Conservation (phyloP, 2,329 filamentous ascomycete species). For the Monosporascus sp. region DNA sequence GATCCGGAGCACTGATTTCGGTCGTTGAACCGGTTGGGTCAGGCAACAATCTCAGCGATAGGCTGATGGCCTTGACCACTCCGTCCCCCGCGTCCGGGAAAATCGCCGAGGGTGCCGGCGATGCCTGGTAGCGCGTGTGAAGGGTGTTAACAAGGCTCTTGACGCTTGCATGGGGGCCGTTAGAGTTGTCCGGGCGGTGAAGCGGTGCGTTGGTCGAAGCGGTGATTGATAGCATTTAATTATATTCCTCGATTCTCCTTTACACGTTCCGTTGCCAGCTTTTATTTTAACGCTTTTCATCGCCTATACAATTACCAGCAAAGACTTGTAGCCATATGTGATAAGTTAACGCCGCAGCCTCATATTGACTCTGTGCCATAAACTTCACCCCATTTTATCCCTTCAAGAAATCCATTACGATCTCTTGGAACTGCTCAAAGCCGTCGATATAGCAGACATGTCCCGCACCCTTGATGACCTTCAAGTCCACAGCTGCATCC, state of each 20-base stretch:
- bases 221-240: conserved; percentile 2
- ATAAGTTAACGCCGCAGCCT: neutral
- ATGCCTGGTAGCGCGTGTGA: conserved; percentile 14
- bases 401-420: conserved; percentile 20
- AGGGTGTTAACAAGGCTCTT: conserved; percentile 8
- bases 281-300: no score
- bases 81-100: conserved; percentile 15
- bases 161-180: conserved; percentile 9
- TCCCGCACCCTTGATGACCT: conserved; percentile 30
- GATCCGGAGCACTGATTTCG: no score
- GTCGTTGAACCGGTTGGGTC: no score
- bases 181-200: conserved; percentile 10
- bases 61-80: conserved; percentile 9
- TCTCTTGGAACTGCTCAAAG: conserved; percentile 24
- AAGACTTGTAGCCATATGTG: neutral
- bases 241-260: no score
- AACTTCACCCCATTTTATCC: neutral
- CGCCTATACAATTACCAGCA: neutral
- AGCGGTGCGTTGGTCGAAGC: conserved; percentile 13
- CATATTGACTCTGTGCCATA: no score
- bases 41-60: no score
- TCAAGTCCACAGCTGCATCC: conserved; percentile 22
- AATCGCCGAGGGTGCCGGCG: conserved; percentile 15
- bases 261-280: no score
- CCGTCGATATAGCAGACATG: conserved; percentile 36